Evolutionary conservation across 306 rosid genomes (phyloP).

Genomic region (Phaseolus lunatus): DNA sequence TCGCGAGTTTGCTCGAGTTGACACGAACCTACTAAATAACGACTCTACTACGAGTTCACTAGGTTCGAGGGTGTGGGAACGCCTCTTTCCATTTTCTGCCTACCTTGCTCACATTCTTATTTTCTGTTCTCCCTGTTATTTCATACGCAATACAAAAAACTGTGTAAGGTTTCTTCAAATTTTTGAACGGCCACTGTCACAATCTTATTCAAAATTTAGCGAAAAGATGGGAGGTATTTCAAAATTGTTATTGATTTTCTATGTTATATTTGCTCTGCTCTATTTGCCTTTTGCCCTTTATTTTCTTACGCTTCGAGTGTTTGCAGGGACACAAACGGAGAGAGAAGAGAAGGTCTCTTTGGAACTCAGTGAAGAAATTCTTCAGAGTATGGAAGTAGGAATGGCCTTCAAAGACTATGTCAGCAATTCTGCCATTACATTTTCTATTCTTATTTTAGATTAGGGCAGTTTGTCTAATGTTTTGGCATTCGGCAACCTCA

Average conservation of each 20-base stretch:
- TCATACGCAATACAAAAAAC: background rate
- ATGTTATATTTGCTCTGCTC: background rate
- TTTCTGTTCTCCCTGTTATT: background rate
- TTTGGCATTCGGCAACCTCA: slow-evolving; percentile 1
- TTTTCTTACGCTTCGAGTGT: slow-evolving; percentile 8
- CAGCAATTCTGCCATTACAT: background rate
- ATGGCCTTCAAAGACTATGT: slow-evolving; percentile 93
- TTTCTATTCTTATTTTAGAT: background rate
- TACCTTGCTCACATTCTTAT: background rate
- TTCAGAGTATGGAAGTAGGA: slow-evolving; percentile 99
- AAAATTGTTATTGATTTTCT: background rate
- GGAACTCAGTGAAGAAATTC: slow-evolving; percentile 92
- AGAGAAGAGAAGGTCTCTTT: slow-evolving; percentile 91
- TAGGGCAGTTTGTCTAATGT: background rate
- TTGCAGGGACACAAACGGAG: slow-evolving; percentile 66
- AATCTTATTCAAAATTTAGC: slow-evolving; percentile 16
- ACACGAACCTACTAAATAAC: too few species aligned
- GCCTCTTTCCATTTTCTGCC: too few species aligned
- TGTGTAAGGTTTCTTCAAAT: background rate
- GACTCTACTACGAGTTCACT: too few species aligned
- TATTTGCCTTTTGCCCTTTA: background rate
- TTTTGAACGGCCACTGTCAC: background rate
- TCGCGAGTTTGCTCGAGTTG: too few species aligned
- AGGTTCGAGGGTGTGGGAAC: too few species aligned
- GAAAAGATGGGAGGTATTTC: slow-evolving; percentile 66